These are phyloP conservation scores for Hypoxylon sp. DNA, from an alignment of 2,329 filamentous ascomycete genomes.

Conservation along the genomic window DNA sequence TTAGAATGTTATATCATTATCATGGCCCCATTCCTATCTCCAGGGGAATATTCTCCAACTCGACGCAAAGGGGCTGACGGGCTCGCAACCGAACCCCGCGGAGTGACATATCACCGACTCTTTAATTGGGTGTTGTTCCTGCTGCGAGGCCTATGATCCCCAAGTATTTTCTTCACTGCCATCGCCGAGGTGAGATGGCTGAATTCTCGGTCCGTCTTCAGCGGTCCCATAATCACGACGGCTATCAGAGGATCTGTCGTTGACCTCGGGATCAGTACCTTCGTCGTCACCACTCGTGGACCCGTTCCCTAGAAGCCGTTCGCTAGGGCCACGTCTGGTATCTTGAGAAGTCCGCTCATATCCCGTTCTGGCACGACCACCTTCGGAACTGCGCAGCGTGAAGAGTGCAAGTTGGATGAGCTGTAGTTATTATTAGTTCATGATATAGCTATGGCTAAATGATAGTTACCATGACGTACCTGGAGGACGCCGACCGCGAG, in stretches of 20 bases:
- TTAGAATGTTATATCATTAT: not conserved
- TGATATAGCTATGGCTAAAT: slow-evolving; percentile 34
- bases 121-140: too few relatives aligned
- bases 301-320: slow-evolving; percentile 39
- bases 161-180: slow-evolving; percentile 40
- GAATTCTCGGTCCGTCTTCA: slow-evolving; percentile 32
- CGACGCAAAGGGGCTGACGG: not conserved
- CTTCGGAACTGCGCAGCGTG: slow-evolving; percentile 26
- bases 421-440: slow-evolving; percentile 46
- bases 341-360: slow-evolving; percentile 32
- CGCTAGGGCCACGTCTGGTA: slow-evolving; percentile 21
- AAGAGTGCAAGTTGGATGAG: slow-evolving; percentile 46
- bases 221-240: slow-evolving; percentile 22
- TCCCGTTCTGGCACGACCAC: slow-evolving; percentile 1
- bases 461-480: slow-evolving; percentile 53
- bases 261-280: not conserved
- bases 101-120: too few relatives aligned
- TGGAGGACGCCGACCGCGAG: slow-evolving; percentile 66
- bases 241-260: slow-evolving; percentile 8
- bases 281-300: slow-evolving; percentile 25
- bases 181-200: slow-evolving; percentile 42
- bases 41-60: not conserved
- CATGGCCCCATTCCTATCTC: not conserved
- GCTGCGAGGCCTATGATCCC: slow-evolving; percentile 11
- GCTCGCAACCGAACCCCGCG: too few relatives aligned